phyloP scores from a whole-genome alignment of 345 rosid species.

The Salix dunnii region DNA sequence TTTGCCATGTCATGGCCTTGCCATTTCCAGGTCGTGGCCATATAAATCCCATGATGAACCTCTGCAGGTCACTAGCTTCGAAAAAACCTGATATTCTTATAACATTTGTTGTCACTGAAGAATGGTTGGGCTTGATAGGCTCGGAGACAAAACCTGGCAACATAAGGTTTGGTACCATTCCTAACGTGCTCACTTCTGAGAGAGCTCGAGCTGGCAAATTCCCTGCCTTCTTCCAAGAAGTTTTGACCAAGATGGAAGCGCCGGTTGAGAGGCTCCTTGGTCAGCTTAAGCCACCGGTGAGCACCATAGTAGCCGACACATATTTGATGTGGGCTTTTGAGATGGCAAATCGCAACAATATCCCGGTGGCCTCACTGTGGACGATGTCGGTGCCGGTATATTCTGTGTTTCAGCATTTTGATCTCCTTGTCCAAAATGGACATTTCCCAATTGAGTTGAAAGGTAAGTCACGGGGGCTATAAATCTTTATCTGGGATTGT shows the following conservation, averaged over 20 bases:
- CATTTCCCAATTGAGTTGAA: background rate
- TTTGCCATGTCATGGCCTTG: slow-evolving; percentile 15
- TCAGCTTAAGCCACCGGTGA: slow-evolving; percentile 10
- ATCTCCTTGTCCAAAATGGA: background rate
- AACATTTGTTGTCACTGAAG: slow-evolving; percentile 20
- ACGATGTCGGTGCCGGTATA: slow-evolving; percentile 7
- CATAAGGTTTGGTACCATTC: background rate
- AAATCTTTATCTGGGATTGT: too few species aligned
- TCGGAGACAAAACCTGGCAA: slow-evolving; percentile 9
- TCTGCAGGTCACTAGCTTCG: slow-evolving; percentile 15
- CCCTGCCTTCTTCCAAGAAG: background rate
- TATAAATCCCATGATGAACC: slow-evolving; percentile 23
- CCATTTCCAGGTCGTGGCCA: slow-evolving; percentile 23
- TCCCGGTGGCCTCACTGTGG: slow-evolving; percentile 17
- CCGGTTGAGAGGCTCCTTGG: slow-evolving; percentile 7
- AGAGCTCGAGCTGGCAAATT: background rate
- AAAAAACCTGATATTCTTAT: slow-evolving; percentile 2
- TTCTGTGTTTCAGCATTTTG: slow-evolving; percentile 3
- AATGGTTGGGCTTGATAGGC: slow-evolving; percentile 14
- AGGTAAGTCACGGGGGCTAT: background rate
- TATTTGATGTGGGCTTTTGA: slow-evolving; percentile 1
- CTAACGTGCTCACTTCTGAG: slow-evolving; percentile 10
- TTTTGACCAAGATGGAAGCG: slow-evolving; percentile 7
- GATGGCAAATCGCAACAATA: slow-evolving; percentile 7
- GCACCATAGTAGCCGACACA: slow-evolving; percentile 1